Percentiles rank a stretch among this genome's conserved stretches.
Evolutionary conservation across 169 alveolate genomes (phyloP).

Genomic region (Cystoisospora suis): DNA sequence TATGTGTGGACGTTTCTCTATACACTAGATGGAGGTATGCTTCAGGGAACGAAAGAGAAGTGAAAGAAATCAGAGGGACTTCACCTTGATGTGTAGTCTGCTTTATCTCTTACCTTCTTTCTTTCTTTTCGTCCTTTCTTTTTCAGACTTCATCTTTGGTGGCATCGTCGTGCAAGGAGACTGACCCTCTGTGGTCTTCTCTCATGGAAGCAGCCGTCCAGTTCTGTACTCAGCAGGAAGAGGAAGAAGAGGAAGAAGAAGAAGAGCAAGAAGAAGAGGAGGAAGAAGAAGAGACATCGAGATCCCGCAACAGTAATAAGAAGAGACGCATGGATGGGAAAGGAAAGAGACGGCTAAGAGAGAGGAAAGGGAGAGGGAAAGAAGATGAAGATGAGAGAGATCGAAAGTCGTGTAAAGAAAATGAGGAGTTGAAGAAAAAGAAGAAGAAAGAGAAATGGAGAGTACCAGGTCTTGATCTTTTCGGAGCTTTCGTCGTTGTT

Average conservation of each 20-base stretch:
- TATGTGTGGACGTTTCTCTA: background rate
- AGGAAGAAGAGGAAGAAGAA: background rate
- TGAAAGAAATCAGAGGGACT: background rate
- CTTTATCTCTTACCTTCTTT: background rate
- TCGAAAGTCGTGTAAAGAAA: too few species aligned
- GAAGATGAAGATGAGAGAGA: too few species aligned
- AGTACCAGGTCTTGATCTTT: background rate
- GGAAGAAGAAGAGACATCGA: too few species aligned
- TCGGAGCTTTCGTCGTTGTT: conserved; percentile 18
- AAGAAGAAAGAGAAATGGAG: background rate
- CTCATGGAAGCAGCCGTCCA: conserved; percentile 8
- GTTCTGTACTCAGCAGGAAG: background rate
- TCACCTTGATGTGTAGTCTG: background rate
- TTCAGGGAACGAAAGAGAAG: background rate
- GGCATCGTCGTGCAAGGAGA: background rate
- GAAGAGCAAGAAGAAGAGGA: background rate
- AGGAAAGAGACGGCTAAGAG: background rate
- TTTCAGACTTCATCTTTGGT: background rate
- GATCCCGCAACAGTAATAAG: too few species aligned
- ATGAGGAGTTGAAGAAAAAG: background rate
- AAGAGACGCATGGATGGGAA: too few species aligned
- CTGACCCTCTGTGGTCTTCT: background rate
- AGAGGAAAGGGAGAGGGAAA: background rate
- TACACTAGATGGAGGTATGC: background rate
- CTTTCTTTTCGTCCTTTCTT: background rate